phyloP scores from a whole-genome alignment of 163 green algal genomes.

The Picocystis sp. region DNA sequence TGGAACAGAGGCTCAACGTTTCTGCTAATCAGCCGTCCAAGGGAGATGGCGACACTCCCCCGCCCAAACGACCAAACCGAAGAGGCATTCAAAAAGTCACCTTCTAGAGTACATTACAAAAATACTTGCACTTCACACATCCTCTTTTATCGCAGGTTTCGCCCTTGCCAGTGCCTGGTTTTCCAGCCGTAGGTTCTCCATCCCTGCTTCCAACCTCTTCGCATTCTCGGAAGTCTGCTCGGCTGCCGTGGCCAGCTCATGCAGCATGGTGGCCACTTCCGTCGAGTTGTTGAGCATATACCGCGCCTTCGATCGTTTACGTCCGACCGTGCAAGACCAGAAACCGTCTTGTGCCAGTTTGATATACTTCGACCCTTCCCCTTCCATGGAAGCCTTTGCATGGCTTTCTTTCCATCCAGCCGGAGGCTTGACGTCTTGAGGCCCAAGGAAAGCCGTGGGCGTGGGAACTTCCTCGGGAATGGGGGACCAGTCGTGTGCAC shows the following conservation, averaged over 20 bases:
- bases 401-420: slow-evolving; percentile 1
- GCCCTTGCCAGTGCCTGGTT: no score
- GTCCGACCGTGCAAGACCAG: slow-evolving; percentile 66
- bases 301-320: slow-evolving; percentile 40
- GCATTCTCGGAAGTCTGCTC: no score
- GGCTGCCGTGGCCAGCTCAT: slow-evolving; percentile 17
- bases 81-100: no score
- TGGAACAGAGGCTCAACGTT: no score
- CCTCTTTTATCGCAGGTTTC: no score
- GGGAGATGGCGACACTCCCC: no score
- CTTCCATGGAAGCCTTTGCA: not conserved
- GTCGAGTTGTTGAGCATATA: slow-evolving; percentile 39
- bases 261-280: slow-evolving; percentile 52
- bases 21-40: no score
- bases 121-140: no score
- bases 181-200: no score
- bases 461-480: not conserved
- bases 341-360: slow-evolving; percentile 44
- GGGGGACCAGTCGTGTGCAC: slow-evolving; percentile 1
- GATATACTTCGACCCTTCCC: slow-evolving; percentile 1
- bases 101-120: no score
- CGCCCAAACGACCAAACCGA: no score
- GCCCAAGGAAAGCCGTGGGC: not conserved
- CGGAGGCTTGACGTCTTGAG: not conserved
- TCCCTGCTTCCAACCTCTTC: no score